Evolutionary conservation across 208 protist genomes (phyloP), one percentile per base, ranked within the genome.

Genomic region (Trypanosoma rangeli): DNA sequence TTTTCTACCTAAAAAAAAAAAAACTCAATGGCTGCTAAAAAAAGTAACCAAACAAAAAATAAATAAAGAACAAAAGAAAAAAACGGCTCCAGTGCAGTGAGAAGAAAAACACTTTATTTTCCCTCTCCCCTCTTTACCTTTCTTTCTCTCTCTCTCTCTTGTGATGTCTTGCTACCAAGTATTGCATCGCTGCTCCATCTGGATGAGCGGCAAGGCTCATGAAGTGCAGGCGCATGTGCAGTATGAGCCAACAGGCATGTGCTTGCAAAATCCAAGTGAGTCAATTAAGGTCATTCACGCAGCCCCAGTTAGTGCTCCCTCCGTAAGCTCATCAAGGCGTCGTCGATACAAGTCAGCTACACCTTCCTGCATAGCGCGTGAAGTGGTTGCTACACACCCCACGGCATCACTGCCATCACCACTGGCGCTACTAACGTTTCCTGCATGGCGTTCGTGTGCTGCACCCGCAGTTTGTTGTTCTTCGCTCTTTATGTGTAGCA

Each of bases 401-500:
- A 49, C 42, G n/a, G 16, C 49, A 42, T 54, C 35, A 62, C n/a
- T 18, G 28, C 9, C 44, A 24, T 28, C 13, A 42, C n/a, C 39
- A 29, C n/a, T 37, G 39, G 18, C 24, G 22, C 28, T 60, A 16
- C 52, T 53, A 4, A 20, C 33, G 7, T 46, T 35, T 42, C 0
- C 52, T 28, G 1, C 35, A 55, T 55, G 50, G 33, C 42, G 52
- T 16, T 20, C 37, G 22, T 33, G 0, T 9, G 48, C 13, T 33
- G 33, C 31, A 3, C 16, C n/a, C 37, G 26, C n/a, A 4, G 9
- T 20, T 49, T 55, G 9, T 54, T 79, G 56, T 22, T 84, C 79
- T 68, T 84, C 76, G 0, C 65, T 54, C 7, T 68, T 28, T 48
- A 85, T 73, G n/a, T 74, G 76, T 52, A 78, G 74, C 22, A 84